Conservation (phyloP, 2,329 filamentous ascomycete species). For the Botrytis hyacinthi region DNA sequence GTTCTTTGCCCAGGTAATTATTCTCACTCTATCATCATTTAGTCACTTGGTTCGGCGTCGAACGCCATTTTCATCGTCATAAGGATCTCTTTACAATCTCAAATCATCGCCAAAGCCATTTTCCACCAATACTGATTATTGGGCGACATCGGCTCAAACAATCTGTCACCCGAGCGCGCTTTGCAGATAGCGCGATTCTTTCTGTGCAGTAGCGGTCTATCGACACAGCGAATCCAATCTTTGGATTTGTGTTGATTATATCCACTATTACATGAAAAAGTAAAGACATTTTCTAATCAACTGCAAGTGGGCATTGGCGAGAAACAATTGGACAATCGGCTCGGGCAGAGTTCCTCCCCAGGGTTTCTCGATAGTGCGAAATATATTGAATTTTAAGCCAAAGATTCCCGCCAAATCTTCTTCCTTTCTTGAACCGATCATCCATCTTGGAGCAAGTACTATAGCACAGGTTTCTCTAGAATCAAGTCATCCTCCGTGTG, state of each 20-base stretch:
- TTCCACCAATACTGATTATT: background rate
- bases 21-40: background rate
- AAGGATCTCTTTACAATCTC: background rate
- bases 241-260: background rate
- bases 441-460: background rate
- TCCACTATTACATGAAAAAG: background rate
- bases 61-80: background rate
- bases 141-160: constrained; percentile 10
- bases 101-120: background rate
- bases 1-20: background rate
- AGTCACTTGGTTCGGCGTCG: background rate
- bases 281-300: background rate
- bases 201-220: constrained; percentile 16
- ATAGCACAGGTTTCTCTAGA: background rate
- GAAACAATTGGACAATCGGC: background rate
- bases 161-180: background rate
- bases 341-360: background rate
- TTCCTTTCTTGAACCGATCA: background rate
- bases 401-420: background rate
- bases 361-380: background rate
- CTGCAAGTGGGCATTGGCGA: background rate
- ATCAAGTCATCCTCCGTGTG: background rate
- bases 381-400: background rate
- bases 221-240: background rate
- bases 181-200: background rate